Evolutionary conservation across 306 rosid species (phyloP).

Genomic region (Cucumis sativus): Cucumber_9930_V3 NC_026659.2:1151501-1152000

Average conservation of each 20-base stretch:
- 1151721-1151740: not conserved
- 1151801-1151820: not conserved
- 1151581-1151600: no score
- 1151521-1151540: no score
- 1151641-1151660: no score
- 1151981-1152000: not conserved
- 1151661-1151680: no score
- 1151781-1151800: not conserved
- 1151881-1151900: not conserved
- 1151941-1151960: not conserved
- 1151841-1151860: not conserved
- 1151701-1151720: not conserved
- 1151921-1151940: not conserved
- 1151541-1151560: no score
- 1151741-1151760: not conserved
- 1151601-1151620: no score
- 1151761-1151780: not conserved
- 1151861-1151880: not conserved
- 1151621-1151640: no score
- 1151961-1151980: not conserved
- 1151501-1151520: no score
- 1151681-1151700: not conserved
- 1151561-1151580: no score
- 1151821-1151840: no score
- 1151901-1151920: not conserved